Percentiles rank a stretch among this genome's conserved stretches.
Evolutionary conservation across 2,329 filamentous ascomycete species (phyloP).

Genomic region (Corynespora cassiicola): DNA sequence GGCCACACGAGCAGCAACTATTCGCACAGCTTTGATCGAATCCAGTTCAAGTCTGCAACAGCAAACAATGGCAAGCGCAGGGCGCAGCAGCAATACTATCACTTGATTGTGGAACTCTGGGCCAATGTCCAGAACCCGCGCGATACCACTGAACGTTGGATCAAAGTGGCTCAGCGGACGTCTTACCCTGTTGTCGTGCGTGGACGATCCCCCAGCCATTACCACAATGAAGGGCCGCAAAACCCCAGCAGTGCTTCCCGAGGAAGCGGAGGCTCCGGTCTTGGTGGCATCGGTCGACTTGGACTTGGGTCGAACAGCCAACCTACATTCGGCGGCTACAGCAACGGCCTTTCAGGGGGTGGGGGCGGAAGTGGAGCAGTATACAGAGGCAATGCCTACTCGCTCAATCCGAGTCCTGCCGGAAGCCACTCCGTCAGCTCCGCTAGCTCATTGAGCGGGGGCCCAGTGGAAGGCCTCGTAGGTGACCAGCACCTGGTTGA

Average conservation of each 20-base stretch:
- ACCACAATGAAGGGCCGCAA: conserved; percentile 54
- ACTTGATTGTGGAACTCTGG: conserved; percentile 77
- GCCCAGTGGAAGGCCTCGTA: conserved; percentile 48
- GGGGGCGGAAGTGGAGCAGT: conserved; percentile 38
- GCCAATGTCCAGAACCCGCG: conserved; percentile 42
- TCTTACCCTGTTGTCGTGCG: conserved; percentile 49
- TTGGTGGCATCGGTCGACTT: conserved; percentile 46
- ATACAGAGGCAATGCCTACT: conserved; percentile 43
- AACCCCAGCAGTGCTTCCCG: conserved; percentile 41
- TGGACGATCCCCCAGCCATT: conserved; percentile 50
- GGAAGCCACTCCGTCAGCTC: conserved; percentile 54
- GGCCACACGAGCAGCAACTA: conserved; percentile 43
- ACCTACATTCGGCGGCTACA: conserved; percentile 46
- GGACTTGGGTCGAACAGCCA: conserved; percentile 74
- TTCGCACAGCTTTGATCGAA: conserved; percentile 79
- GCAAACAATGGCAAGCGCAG: conserved; percentile 92
- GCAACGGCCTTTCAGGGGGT: conserved; percentile 40
- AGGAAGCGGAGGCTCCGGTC: conserved; percentile 39
- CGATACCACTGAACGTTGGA: conserved; percentile 39
- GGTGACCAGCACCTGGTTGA: conserved; percentile 50
- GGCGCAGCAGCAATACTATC: conserved; percentile 91
- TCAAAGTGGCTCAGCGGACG: conserved; percentile 43
- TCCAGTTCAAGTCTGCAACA: conserved; percentile 93
- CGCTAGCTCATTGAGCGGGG: conserved; percentile 48
- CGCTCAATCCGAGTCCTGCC: conserved; percentile 46